These are phyloP conservation scores for Phaseolus lunatus DNA, from an alignment of 306 rosid species.

Conservation along the genomic window DNA sequence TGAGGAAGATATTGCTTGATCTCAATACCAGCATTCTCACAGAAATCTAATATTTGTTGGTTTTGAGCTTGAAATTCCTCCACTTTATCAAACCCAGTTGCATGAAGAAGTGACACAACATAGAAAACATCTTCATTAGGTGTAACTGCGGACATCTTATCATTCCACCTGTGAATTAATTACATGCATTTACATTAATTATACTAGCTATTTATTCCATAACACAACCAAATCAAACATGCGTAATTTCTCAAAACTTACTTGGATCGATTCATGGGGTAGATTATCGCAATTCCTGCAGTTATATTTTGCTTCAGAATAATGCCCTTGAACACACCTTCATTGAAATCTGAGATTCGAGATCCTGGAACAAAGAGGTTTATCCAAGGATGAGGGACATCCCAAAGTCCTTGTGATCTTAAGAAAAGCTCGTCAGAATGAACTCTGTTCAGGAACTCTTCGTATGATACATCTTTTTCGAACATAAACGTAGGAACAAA, in stretches of 20 bases:
- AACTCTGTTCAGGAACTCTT: constrained; percentile 77
- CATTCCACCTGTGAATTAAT: constrained; percentile 70
- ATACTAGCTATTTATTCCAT: not conserved
- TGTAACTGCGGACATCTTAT: constrained; percentile 67
- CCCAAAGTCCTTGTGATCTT: constrained; percentile 70
- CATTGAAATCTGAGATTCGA: constrained; percentile 58
- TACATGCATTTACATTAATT: not conserved
- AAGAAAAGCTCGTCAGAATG: constrained; percentile 55
- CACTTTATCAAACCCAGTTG: constrained; percentile 44
- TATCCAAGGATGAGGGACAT: constrained; percentile 89
- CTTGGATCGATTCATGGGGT: constrained; percentile 69
- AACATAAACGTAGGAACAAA: constrained; percentile 61
- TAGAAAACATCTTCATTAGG: constrained; percentile 79
- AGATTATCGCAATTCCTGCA: constrained; percentile 57
- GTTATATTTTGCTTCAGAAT: constrained; percentile 63
- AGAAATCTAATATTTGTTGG: constrained; percentile 57
- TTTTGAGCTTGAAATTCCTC: constrained; percentile 52
- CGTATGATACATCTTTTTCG: constrained; percentile 60
- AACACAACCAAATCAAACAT: not conserved
- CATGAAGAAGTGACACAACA: constrained; percentile 49
- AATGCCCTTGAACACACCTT: constrained; percentile 70
- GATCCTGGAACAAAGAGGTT: constrained; percentile 84
- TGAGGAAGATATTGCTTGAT: constrained; percentile 70
- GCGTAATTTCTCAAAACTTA: constrained; percentile 41
- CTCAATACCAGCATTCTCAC: constrained; percentile 52